Evolutionary conservation across 2,329 filamentous ascomycete species (phyloP).

Genomic region (Mycosphaerella sp.): DNA sequence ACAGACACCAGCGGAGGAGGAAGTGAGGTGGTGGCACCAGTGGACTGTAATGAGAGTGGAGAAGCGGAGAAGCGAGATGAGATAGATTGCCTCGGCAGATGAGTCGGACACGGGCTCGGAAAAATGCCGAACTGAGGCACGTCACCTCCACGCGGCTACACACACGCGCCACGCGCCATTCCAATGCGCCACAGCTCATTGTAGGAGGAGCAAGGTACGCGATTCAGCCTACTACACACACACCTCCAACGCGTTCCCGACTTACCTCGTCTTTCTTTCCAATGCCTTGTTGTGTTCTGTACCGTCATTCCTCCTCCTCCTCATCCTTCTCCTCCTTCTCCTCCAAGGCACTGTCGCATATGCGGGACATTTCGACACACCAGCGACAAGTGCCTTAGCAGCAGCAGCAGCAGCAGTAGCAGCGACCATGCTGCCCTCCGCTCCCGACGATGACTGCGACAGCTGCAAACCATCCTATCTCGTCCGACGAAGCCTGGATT

Average conservation of each 20-base stretch:
- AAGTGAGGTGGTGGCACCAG: no score
- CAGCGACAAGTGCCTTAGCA: constrained; percentile 1
- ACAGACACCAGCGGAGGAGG: no score
- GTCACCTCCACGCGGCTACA: not conserved
- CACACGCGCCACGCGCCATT: no score
- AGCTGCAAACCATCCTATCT: constrained; percentile 52
- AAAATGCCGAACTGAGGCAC: no score
- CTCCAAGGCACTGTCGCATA: not conserved
- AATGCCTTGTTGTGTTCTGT: not conserved
- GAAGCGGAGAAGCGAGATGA: no score
- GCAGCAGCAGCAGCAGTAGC: not conserved
- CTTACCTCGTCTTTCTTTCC: not conserved
- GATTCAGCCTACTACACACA: not conserved
- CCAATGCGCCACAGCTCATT: not conserved
- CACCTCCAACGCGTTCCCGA: no score
- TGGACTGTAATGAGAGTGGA: no score
- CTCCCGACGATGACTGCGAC: constrained; percentile 46
- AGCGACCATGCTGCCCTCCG: constrained; percentile 30
- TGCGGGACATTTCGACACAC: not conserved
- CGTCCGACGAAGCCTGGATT: constrained; percentile 36
- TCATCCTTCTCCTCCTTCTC: not conserved
- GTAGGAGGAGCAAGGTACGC: not conserved
- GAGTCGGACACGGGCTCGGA: no score
- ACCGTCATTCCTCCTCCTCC: no score
- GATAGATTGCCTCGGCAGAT: no score